These are phyloP conservation scores for Nitzschia sp. DNA, from an alignment of 108 stramenopile genomes.

Conservation along the genomic window DNA sequence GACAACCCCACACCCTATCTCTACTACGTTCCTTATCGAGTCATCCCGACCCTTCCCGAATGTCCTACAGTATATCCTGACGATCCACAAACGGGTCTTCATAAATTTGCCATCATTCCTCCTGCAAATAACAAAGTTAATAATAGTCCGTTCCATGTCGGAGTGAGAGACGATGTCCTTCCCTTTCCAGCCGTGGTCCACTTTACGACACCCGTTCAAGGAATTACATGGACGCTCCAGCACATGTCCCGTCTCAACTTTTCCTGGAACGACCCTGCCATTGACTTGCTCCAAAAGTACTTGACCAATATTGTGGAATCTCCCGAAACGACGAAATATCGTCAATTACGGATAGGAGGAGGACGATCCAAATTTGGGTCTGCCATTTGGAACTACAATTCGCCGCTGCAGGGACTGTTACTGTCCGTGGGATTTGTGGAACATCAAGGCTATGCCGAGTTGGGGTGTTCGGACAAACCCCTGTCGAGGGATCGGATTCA, in stretches of 20 bases:
- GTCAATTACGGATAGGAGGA: conserved; percentile 51
- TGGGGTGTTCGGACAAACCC: conserved; percentile 32
- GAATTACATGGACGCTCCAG: conserved; percentile 53
- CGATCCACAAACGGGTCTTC: conserved; percentile 26
- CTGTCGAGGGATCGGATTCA: conserved; percentile 45
- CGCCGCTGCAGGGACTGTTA: conserved; percentile 57
- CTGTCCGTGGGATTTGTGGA: conserved; percentile 73
- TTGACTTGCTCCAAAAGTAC: conserved; percentile 50
- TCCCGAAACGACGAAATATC: conserved; percentile 58
- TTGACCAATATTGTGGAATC: conserved; percentile 54
- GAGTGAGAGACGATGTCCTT: conserved; percentile 36
- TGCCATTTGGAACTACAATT: conserved; percentile 58
- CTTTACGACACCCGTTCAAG: conserved; percentile 25
- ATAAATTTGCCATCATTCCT: conserved; percentile 44
- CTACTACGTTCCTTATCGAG: conserved; percentile 71
- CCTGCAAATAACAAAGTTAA: conserved; percentile 12
- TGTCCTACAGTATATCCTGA: conserved; percentile 38
- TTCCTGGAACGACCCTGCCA: conserved; percentile 19
- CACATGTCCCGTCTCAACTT: conserved; percentile 51
- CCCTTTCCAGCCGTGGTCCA: conserved; percentile 37
- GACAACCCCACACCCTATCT: conserved; percentile 38
- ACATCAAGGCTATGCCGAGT: conserved; percentile 46
- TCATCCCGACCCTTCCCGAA: conserved; percentile 48
- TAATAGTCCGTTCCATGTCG: conserved; percentile 16
- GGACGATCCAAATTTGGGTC: conserved; percentile 25